Evolutionary conservation across 352 stramenopile genomes (phyloP).

Genomic region (Globisporangium okanoganense): DNA sequence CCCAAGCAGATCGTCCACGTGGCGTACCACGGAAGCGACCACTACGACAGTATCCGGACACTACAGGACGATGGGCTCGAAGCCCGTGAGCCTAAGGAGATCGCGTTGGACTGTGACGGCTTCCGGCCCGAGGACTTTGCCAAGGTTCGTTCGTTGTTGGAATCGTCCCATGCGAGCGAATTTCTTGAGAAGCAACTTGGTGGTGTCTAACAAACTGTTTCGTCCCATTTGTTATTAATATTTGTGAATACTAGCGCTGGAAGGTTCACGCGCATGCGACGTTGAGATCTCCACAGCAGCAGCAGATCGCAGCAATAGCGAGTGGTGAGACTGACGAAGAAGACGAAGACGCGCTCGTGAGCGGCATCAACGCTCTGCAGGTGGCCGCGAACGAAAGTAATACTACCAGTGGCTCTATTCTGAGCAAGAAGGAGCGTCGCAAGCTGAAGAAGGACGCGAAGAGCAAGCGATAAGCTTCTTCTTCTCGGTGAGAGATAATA

Average conservation of each 20-base stretch:
- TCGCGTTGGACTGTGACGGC: slow-evolving; percentile 55
- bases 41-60: slow-evolving; percentile 79
- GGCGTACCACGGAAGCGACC: slow-evolving; percentile 69
- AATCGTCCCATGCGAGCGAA: background rate
- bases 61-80: slow-evolving; percentile 35
- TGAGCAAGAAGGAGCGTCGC: slow-evolving; percentile 50
- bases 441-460: slow-evolving; percentile 23
- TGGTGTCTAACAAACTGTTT: background rate
- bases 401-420: slow-evolving; percentile 4
- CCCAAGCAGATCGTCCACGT: slow-evolving; percentile 51
- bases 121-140: slow-evolving; percentile 54
- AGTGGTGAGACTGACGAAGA: background rate
- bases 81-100: slow-evolving; percentile 31
- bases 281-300: background rate
- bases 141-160: slow-evolving; percentile 30
- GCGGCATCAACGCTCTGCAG: slow-evolving; percentile 5
- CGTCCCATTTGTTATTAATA: background rate
- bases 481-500: background rate
- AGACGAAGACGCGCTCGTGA: background rate
- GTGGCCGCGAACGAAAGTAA: slow-evolving; percentile 1
- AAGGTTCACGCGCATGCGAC: slow-evolving; percentile 1
- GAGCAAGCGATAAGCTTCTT: slow-evolving; percentile 3
- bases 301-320: background rate
- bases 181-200: background rate
- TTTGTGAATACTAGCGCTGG: slow-evolving; percentile 13